Conservation (phyloP, 768 basidiomycete genomes). For the Mycena alexandri region DNA sequence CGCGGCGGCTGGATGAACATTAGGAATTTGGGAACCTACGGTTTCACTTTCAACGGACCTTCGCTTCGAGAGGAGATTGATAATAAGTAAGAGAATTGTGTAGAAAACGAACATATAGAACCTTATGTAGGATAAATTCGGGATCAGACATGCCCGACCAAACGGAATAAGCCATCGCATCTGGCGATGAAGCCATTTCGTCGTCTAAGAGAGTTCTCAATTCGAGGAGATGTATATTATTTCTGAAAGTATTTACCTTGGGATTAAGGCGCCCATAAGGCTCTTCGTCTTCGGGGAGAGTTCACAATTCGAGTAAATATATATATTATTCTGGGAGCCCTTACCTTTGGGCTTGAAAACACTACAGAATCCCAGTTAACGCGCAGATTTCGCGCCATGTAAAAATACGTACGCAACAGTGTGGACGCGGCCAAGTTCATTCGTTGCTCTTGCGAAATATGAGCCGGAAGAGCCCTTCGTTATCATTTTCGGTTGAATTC, state of each 20-base stretch:
- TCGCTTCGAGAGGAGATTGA: slow-evolving; percentile 14
- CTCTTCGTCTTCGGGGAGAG: slow-evolving; percentile 80
- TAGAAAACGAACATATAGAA: background rate
- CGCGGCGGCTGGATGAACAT: slow-evolving; percentile 77
- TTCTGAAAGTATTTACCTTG: slow-evolving; percentile 61
- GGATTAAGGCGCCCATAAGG: slow-evolving; percentile 91
- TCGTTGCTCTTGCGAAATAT: slow-evolving; percentile 90
- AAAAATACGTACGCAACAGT: slow-evolving; percentile 66
- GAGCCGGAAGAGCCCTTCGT: slow-evolving; percentile 90
- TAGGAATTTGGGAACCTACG: background rate
- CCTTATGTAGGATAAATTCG: slow-evolving; percentile 65
- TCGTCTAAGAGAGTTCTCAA: slow-evolving; percentile 63
- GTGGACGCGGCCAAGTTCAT: slow-evolving; percentile 75
- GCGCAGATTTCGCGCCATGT: background rate
- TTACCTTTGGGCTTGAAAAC: slow-evolving; percentile 68
- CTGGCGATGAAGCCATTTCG: slow-evolving; percentile 91
- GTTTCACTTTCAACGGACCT: slow-evolving; percentile 4
- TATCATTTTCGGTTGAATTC: slow-evolving; percentile 93
- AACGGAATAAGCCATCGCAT: slow-evolving; percentile 93
- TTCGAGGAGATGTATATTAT: slow-evolving; percentile 1
- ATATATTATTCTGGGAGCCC: no score
- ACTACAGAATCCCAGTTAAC: slow-evolving; percentile 48
- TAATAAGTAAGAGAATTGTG: background rate
- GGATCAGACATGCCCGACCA: slow-evolving; percentile 89
- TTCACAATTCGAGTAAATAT: no score